Evolutionary conservation across 345 rosid genomes (phyloP).

Genomic region (Salix brachista): DNA sequence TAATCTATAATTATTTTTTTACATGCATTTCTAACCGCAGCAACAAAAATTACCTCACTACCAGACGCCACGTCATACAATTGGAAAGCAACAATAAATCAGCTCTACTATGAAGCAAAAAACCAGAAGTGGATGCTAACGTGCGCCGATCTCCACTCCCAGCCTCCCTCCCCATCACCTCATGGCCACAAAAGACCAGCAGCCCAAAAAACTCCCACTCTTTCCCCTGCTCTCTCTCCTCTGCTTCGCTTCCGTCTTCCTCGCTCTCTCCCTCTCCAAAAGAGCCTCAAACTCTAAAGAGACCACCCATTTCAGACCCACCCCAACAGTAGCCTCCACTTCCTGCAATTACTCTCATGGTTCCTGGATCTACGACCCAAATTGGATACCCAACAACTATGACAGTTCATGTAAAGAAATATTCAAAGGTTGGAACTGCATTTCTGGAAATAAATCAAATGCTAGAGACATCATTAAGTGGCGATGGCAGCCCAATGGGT

Average conservation of each 20-base stretch:
- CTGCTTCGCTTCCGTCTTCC: slow-evolving; percentile 26
- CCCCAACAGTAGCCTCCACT: neutral
- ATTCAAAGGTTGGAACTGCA: slow-evolving; percentile 93
- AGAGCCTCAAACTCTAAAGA: slow-evolving; percentile 13
- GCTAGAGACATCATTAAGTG: slow-evolving; percentile 55
- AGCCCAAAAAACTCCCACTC: slow-evolving; percentile 39
- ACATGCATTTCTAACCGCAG: no score
- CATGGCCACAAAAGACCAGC: neutral
- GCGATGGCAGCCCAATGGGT: slow-evolving; percentile 77
- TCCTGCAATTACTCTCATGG: slow-evolving; percentile 68
- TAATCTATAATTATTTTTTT: no score
- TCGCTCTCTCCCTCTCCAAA: slow-evolving; percentile 22
- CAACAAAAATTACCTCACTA: no score
- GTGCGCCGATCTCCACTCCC: neutral
- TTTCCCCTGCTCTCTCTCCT: slow-evolving; percentile 59
- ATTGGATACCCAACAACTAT: slow-evolving; percentile 34
- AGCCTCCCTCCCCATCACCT: neutral
- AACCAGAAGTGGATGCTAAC: neutral
- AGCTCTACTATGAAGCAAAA: no score
- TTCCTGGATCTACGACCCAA: slow-evolving; percentile 68
- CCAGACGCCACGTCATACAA: no score
- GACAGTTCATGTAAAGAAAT: slow-evolving; percentile 76
- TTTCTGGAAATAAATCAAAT: slow-evolving; percentile 62
- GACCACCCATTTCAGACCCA: slow-evolving; percentile 7
- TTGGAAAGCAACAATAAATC: no score